A percentile compares a stretch with the other conserved stretches of the same genome.
Evolutionary conservation across 176 grass and related monocot species (phyloP).

Genomic region (Rhipidocladum racemiflorum): DNA sequence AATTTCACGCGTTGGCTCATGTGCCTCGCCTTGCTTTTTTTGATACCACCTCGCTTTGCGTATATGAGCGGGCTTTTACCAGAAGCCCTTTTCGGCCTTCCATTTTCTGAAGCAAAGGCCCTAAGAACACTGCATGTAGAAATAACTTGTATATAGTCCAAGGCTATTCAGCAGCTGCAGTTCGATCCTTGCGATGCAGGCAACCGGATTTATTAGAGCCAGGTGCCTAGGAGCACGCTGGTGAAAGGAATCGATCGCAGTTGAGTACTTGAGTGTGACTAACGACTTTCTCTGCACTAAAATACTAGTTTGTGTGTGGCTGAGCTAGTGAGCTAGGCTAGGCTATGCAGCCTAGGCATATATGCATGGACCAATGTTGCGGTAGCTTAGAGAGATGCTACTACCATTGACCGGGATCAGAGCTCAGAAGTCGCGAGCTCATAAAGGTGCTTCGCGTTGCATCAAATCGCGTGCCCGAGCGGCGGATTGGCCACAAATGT

Average conservation of each 20-base stretch:
- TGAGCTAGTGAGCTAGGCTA: too few species aligned
- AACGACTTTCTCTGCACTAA: too few species aligned
- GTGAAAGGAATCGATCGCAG: background rate
- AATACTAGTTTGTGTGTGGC: too few species aligned
- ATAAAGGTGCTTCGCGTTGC: background rate
- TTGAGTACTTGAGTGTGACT: too few species aligned
- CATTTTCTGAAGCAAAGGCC: slow-evolving; percentile 40
- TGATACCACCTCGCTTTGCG: background rate
- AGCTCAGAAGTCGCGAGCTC: slow-evolving; percentile 28
- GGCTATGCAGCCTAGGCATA: background rate
- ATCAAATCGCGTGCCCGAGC: background rate
- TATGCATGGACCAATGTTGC: background rate
- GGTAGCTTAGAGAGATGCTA: background rate
- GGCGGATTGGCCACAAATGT: background rate
- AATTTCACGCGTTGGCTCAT: slow-evolving; percentile 30
- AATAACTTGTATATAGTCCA: background rate
- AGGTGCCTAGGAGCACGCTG: background rate
- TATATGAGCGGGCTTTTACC: background rate
- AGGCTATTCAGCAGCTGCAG: background rate
- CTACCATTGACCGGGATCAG: background rate
- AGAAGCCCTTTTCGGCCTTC: background rate
- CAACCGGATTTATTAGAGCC: background rate
- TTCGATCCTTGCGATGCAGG: background rate
- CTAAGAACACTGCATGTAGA: background rate
- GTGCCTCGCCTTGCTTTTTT: slow-evolving; percentile 3